Evolutionary conservation across 129 eudicot genomes (phyloP).

Genomic region (Artemisia annua): DNA sequence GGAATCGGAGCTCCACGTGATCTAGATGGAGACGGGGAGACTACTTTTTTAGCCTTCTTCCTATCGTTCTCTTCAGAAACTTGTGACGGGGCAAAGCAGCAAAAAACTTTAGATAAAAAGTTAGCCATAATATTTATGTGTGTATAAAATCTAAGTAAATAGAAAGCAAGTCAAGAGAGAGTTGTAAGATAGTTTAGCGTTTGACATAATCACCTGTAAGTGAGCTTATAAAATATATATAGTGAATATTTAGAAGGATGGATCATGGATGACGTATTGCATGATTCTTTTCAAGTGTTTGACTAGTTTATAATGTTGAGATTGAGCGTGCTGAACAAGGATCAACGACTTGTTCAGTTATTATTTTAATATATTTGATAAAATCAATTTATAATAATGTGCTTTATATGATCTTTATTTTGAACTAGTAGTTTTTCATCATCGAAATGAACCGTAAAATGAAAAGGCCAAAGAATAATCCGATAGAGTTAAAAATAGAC

Average conservation of each 20-base stretch:
- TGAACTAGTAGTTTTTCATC: too few species aligned
- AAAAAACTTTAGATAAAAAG: conserved; percentile 15
- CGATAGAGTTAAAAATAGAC: too few species aligned
- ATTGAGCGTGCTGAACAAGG: conserved; percentile 22
- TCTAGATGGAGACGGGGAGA: conserved; percentile 6
- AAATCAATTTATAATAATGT: too few species aligned
- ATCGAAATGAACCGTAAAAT: too few species aligned
- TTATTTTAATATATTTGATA: too few species aligned
- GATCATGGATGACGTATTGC: conserved; percentile 22
- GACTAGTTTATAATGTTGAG: background rate
- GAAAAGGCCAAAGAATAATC: too few species aligned
- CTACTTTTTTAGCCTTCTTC: conserved; percentile 24
- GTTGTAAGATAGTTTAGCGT: background rate
- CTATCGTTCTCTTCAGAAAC: conserved; percentile 12
- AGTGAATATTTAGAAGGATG: background rate
- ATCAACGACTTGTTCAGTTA: background rate
- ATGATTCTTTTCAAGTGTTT: conserved; percentile 12
- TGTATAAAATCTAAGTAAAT: background rate
- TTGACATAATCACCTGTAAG: background rate
- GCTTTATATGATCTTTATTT: too few species aligned
- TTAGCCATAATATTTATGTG: conserved; percentile 1
- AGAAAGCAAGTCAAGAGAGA: background rate
- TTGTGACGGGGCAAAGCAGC: conserved; percentile 23
- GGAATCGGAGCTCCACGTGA: conserved; percentile 26
- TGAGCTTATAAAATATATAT: conserved; percentile 3